phyloP scores from a whole-genome alignment of 2,329 filamentous ascomycete species.

The Colletotrichum sp. region DNA sequence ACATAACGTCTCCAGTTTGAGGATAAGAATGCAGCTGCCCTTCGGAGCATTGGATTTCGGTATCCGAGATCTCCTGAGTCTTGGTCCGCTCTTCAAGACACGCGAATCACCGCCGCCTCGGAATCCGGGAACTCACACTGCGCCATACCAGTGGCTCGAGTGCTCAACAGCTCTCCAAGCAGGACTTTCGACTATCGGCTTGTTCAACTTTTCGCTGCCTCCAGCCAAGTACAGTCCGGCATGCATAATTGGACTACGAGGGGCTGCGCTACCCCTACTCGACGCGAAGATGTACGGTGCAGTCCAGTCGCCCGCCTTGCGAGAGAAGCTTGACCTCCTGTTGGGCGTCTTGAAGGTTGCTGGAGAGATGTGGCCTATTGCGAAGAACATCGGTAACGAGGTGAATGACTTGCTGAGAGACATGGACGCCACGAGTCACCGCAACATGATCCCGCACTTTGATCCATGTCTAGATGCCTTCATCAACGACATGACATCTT shows the following conservation, averaged over 20 bases:
- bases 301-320: constrained; percentile 31
- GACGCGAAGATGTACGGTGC: constrained; percentile 36
- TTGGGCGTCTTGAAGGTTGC: constrained; percentile 32
- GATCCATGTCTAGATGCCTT: not conserved
- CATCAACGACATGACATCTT: not conserved
- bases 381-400: constrained; percentile 26
- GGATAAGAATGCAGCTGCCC: constrained; percentile 24
- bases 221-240: constrained; percentile 29
- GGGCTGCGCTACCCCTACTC: constrained; percentile 32
- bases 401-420: constrained; percentile 4
- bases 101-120: not conserved
- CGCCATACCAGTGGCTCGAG: not conserved
- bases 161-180: constrained; percentile 28
- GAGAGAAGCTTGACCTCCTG: constrained; percentile 34
- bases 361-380: constrained; percentile 37
- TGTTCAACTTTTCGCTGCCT: constrained; percentile 33
- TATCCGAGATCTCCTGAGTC: constrained; percentile 1
- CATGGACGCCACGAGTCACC: not conserved
- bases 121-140: not conserved
- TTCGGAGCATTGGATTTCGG: constrained; percentile 21
- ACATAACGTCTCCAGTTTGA: not conserved
- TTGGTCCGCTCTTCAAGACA: constrained; percentile 14
- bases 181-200: constrained; percentile 31
- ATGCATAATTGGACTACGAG: constrained; percentile 24
- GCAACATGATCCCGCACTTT: not conserved